Conservation (phyloP, 805 yeast species). For the Jamesozyma jinghongensis region DNA sequence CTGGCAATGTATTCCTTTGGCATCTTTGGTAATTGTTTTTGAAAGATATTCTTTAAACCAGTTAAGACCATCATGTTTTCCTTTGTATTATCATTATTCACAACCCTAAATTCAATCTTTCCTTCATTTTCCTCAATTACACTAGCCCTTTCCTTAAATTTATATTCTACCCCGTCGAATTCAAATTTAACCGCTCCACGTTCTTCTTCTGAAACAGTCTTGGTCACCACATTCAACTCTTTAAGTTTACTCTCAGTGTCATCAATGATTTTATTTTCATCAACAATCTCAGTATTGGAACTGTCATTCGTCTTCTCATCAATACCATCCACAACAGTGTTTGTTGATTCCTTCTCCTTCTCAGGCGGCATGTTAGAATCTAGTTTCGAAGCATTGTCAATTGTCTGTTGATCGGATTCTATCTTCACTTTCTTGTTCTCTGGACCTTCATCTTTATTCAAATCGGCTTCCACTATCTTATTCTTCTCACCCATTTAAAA, state of each 20-base stretch:
- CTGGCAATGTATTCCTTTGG: constrained; percentile 95
- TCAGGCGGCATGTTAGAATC: too few relatives aligned
- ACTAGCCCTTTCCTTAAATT: constrained; percentile 86
- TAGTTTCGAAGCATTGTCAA: not conserved
- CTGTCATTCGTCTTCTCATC: too few relatives aligned
- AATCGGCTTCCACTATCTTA: not conserved
- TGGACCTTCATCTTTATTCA: not conserved
- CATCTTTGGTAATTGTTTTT: constrained; percentile 97
- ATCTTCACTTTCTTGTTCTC: not conserved
- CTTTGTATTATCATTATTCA: constrained; percentile 81
- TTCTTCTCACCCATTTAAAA: not conserved
- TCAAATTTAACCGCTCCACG: constrained; percentile 33
- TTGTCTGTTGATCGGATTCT: not conserved
- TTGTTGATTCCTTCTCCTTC: too few relatives aligned
- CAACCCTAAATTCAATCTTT: constrained; percentile 89
- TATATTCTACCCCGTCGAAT: constrained; percentile 67
- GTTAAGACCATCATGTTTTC: constrained; percentile 89
- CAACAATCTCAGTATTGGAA: too few relatives aligned
- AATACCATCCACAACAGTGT: too few relatives aligned
- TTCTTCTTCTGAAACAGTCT: constrained; percentile 5
- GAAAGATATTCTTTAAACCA: constrained; percentile 92
- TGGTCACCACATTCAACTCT: constrained; percentile 3
- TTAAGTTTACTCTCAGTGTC: not conserved
- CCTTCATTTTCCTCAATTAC: constrained; percentile 92
- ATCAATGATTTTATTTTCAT: not conserved